A percentile compares a stretch with the other conserved stretches of the same genome.
Evolutionary conservation across 306 rosid genomes (phyloP).

Genomic region (Gastrolobium villosum): DNA sequence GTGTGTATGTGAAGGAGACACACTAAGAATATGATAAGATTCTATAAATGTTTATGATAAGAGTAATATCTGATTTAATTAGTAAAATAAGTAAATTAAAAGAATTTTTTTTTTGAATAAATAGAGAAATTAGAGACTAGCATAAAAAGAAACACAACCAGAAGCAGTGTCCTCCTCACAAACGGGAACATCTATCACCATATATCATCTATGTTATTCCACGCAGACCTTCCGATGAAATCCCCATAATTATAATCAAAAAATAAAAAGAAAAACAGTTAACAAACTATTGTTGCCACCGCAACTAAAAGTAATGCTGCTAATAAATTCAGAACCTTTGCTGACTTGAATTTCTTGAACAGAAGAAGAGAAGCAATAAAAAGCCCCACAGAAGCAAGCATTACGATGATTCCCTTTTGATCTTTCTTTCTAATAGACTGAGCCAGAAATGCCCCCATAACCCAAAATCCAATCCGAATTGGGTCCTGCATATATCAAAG

Average conservation of each 20-base stretch:
- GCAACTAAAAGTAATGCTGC: conserved; percentile 18
- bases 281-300: conserved; percentile 30
- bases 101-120: too few relatives aligned
- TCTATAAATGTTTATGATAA: too few relatives aligned
- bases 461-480: conserved; percentile 41
- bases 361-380: conserved; percentile 24
- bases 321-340: conserved; percentile 42
- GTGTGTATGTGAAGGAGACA: too few relatives aligned
- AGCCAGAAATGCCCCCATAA: conserved; percentile 39
- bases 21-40: too few relatives aligned
- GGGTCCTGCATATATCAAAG: conserved; percentile 39
- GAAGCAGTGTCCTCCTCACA: neutral
- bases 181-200: neutral
- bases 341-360: conserved; percentile 41
- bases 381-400: conserved; percentile 29
- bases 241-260: conserved; percentile 30
- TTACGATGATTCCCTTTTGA: neutral
- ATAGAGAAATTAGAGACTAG: neutral
- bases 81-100: too few relatives aligned
- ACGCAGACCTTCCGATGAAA: conserved; percentile 29
- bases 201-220: conserved; percentile 37
- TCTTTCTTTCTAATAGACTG: conserved; percentile 10
- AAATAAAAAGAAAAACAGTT: conserved; percentile 27
- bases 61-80: too few relatives aligned
- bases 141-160: neutral